Evolutionary conservation across 2,329 filamentous ascomycete species (phyloP), one percentile per base, ranked within the genome.

Genomic region (Raffaelea albimanens): DNA sequence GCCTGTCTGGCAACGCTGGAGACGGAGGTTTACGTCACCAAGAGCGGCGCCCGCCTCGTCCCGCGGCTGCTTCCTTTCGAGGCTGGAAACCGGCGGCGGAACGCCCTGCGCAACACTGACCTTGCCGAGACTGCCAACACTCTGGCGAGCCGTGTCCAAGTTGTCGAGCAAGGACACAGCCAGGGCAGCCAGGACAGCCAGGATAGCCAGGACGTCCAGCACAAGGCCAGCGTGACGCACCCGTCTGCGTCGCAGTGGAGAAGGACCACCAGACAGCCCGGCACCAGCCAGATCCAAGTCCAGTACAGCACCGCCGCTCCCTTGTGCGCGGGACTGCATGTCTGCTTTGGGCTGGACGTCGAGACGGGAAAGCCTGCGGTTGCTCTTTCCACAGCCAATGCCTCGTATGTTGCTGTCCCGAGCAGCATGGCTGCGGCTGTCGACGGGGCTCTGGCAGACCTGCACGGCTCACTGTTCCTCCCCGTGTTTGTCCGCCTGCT

Each of bases 1-100:
- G 22, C 55, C 53, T 50, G 47, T 1, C 53, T 68, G 2, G 63
- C 60, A 59, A 52, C 53, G 1, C 48, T 56, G 16, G 68, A 70
- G 52, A 58, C 57, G 0, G 68, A 70, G 56, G 57, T 71, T 2
- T 60, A 68, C 38, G 54, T 69, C 2, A 57, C 66, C 34, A 47
- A 36, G 4, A 11, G 56, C 2, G 63, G 62, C 1, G 52, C 41
- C 4, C 60, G 61, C 0, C 50, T 67, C 0, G 57, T 71, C 3
- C 64, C 68, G 0, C 65, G 69, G 0, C 55, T 71, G 3, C 18
- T 69, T 2, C 66, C 69, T 0, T 66, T 64, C 55, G 59, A 62
- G 38, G 48, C 58, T 1, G 63, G 56, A 5, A 71, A 69, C 46
- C 58, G 66, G 36, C 58, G 65, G 0, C 53, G 63, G 43, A 71